phyloP scores from a whole-genome alignment of 768 basidiomycete species.

The Gelatoporia subvermispora region DNA sequence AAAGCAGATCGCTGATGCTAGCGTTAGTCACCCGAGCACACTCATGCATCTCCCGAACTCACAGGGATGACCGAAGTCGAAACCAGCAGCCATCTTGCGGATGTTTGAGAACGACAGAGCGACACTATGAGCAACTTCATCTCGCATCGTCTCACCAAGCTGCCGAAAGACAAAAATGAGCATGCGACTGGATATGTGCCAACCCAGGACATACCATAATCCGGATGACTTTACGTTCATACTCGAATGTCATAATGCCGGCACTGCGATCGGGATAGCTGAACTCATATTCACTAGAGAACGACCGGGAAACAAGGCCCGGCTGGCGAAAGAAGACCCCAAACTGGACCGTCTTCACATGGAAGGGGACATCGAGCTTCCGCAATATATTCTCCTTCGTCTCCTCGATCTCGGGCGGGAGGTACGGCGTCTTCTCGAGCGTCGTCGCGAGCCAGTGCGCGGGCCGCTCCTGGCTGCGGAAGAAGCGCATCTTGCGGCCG shows the following conservation, averaged over 20 bases:
- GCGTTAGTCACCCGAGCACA: background rate
- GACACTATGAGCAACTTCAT: conserved; percentile 46
- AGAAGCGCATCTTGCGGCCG: conserved; percentile 15
- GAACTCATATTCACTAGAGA: conserved; percentile 68
- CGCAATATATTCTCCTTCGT: conserved; percentile 31
- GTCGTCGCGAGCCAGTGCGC: conserved; percentile 4
- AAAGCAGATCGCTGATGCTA: conserved; percentile 55
- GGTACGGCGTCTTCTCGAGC: conserved; percentile 28
- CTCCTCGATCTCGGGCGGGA: conserved; percentile 26
- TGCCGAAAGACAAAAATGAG: conserved; percentile 21
- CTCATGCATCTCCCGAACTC: conserved; percentile 19
- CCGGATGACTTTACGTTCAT: conserved; percentile 62
- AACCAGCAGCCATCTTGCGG: conserved; percentile 53
- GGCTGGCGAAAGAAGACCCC: conserved; percentile 47
- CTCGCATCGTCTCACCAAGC: conserved; percentile 55
- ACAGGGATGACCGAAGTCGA: conserved; percentile 63
- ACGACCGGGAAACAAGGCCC: conserved; percentile 26
- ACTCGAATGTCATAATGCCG: conserved; percentile 58
- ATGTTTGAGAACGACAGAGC: conserved; percentile 55
- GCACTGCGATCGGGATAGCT: conserved; percentile 40
- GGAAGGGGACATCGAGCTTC: conserved; percentile 43
- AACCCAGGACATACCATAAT: conserved; percentile 41
- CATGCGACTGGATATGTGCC: background rate
- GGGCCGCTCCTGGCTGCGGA: conserved; percentile 4
- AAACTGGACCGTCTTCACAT: conserved; percentile 62